phyloP scores from a whole-genome alignment of 768 basidiomycete genomes.

The Agaricus bisporus region DNA sequence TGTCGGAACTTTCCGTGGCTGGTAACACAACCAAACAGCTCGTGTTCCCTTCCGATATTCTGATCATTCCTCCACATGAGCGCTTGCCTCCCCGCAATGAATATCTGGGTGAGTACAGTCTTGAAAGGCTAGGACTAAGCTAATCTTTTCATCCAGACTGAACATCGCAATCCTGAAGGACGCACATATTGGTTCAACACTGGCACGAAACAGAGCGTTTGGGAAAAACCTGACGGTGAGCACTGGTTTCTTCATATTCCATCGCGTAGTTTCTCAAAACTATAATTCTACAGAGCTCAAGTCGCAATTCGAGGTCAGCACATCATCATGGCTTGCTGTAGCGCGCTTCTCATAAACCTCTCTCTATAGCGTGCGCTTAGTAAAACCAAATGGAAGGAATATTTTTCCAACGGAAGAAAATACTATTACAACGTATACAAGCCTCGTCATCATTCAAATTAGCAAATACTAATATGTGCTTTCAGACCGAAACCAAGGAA shows the following conservation, averaged over 20 bases:
- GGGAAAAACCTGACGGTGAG: constrained; percentile 96
- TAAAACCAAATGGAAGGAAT: constrained; percentile 94
- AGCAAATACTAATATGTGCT: constrained; percentile 2
- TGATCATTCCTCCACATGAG: not conserved
- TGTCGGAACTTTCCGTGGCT: too few relatives aligned
- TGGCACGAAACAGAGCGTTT: constrained; percentile 82
- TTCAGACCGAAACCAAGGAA: constrained; percentile 81
- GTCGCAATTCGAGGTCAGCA: constrained; percentile 78
- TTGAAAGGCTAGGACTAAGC: not conserved
- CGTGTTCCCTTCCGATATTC: not conserved
- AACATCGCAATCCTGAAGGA: constrained; percentile 94
- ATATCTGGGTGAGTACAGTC: constrained; percentile 28
- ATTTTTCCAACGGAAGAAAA: constrained; percentile 85
- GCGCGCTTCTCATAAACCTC: constrained; percentile 7
- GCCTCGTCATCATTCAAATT: not conserved
- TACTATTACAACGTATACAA: constrained; percentile 79
- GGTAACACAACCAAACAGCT: too few relatives aligned
- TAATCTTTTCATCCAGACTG: constrained; percentile 49
- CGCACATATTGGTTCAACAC: constrained; percentile 98
- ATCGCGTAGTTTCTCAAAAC: not conserved
- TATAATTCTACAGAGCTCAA: constrained; percentile 58
- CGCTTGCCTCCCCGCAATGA: constrained; percentile 17
- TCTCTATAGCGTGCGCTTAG: constrained; percentile 68
- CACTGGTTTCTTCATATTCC: not conserved
- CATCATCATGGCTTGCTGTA: constrained; percentile 4